Base-by-base conservation (phyloP, 2,329 filamentous ascomycete species). In the Aureobasidium leucospermi region DNA sequence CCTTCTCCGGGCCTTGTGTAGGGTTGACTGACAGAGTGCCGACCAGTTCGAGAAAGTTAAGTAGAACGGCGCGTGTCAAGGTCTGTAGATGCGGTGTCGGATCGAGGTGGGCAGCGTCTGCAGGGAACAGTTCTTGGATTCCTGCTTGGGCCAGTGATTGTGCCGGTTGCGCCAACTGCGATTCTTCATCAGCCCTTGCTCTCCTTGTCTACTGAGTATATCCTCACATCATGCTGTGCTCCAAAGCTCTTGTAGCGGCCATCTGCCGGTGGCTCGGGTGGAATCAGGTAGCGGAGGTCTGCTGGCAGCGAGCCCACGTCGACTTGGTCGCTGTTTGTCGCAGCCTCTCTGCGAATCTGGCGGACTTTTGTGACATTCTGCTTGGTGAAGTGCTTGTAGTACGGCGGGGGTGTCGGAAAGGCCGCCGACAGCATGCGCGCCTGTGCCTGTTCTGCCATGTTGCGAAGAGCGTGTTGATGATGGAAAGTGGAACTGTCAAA, bases 41-140 rank as follows among this genome's bases (percentile, higher is more conserved):
- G 0, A 88, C 78, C 5, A 97, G 82, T 69, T 96, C 90, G 46
- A 97, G 80, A 69, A 95, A 97, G 70, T 93, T 95, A 46, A 97
- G 79, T 0, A 97, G 79, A 1, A 96, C 78, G 3, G 89, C 93
- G 70, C 96, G 95, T 63, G 89, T 85, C 32, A 96, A 81, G 94
- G 83, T 69, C 89, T 81, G 64, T 72, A 76, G 47, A 78, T 82
- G 65, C 76, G 81, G 65, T 77, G 80, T 63, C 74, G 73, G 53
- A 75, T 78, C 69, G 62, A 68, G 66, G 74, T 67, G 71, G 63
- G 75, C 71, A 6, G 16, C 16, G 16, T 61, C 59, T 15, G 39
- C 16, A 6, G 81, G 81, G 74, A 84, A 88, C 64, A 94, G 84
- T 66, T 88, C 88, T 62, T 83, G 79, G 66, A 94, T 87, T 62